Percentiles rank a stretch among this genome's conserved stretches.
phyloP scores from a whole-genome alignment of 768 basidiomycete species.

The Lentinula lateritia region DNA sequence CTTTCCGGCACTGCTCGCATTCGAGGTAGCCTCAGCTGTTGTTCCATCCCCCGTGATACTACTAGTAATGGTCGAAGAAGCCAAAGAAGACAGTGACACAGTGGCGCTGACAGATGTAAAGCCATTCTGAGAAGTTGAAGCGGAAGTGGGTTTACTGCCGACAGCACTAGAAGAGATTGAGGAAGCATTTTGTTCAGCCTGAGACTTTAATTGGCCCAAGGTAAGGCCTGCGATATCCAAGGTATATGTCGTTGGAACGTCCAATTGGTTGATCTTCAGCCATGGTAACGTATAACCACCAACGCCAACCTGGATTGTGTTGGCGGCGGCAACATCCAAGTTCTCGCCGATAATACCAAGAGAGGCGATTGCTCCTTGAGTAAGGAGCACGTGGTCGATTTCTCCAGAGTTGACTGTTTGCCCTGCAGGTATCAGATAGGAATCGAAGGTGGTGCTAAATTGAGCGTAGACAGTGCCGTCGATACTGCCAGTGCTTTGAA shows the following conservation, averaged over 20 bases:
- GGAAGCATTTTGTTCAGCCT: slow-evolving; percentile 8
- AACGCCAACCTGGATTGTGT: slow-evolving; percentile 41
- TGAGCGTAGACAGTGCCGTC: slow-evolving; percentile 50
- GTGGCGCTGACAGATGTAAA: neutral
- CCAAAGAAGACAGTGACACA: slow-evolving; percentile 1
- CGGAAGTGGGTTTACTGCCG: neutral
- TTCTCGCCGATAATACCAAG: slow-evolving; percentile 53
- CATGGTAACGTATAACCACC: slow-evolving; percentile 63
- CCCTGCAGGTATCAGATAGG: slow-evolving; percentile 52
- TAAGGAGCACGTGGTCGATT: slow-evolving; percentile 52
- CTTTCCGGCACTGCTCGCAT: neutral
- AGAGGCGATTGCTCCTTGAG: slow-evolving; percentile 51
- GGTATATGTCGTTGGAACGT: slow-evolving; percentile 47
- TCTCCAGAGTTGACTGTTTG: slow-evolving; percentile 57
- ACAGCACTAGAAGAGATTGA: slow-evolving; percentile 3
- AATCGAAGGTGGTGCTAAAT: slow-evolving; percentile 49
- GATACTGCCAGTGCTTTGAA: slow-evolving; percentile 51
- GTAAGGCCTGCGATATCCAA: slow-evolving; percentile 18
- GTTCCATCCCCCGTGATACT: neutral
- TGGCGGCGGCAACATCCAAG: slow-evolving; percentile 48
- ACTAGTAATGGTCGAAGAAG: neutral
- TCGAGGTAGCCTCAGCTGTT: neutral
- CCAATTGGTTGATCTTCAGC: slow-evolving; percentile 50
- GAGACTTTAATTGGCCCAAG: slow-evolving; percentile 14
- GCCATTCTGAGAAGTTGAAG: neutral